Evolutionary conservation across 257 asterid species (phyloP).

Genomic region (Solanum infundibuliforme): DNA sequence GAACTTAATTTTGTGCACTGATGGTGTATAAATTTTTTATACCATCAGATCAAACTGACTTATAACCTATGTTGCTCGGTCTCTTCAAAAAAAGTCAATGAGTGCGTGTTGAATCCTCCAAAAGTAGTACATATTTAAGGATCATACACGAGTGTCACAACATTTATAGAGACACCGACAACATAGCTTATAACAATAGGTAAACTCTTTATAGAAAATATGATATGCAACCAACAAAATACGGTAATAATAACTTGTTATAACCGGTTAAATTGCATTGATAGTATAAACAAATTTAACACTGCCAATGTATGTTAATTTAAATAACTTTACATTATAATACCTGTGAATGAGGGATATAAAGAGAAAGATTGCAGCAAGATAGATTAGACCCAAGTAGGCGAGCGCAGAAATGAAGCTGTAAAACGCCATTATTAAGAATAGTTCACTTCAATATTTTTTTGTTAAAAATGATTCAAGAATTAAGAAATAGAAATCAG

Average conservation of each 20-base stretch:
- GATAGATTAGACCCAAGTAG: constrained; percentile 66
- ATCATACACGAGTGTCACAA: background rate
- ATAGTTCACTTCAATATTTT: background rate
- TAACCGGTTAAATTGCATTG: background rate
- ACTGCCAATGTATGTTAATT: background rate
- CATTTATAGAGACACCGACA: background rate
- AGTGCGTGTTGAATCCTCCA: background rate
- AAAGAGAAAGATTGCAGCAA: constrained; percentile 76
- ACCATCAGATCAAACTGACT: background rate
- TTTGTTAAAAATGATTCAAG: background rate
- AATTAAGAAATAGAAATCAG: background rate
- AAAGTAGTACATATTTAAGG: background rate
- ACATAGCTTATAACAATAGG: background rate
- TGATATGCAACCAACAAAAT: background rate
- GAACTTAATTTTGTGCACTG: background rate
- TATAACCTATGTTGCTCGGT: background rate
- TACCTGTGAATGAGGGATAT: constrained; percentile 73
- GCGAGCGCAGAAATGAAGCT: constrained; percentile 74
- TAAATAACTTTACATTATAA: background rate
- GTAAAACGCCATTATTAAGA: constrained; percentile 13
- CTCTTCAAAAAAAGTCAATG: background rate
- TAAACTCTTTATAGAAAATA: background rate
- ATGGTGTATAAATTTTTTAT: background rate
- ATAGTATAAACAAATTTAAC: background rate
- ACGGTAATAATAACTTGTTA: background rate